Base-by-base conservation (phyloP, 1,284 basidiomycete genomes). In the Rhodotorula sp. region DNA sequence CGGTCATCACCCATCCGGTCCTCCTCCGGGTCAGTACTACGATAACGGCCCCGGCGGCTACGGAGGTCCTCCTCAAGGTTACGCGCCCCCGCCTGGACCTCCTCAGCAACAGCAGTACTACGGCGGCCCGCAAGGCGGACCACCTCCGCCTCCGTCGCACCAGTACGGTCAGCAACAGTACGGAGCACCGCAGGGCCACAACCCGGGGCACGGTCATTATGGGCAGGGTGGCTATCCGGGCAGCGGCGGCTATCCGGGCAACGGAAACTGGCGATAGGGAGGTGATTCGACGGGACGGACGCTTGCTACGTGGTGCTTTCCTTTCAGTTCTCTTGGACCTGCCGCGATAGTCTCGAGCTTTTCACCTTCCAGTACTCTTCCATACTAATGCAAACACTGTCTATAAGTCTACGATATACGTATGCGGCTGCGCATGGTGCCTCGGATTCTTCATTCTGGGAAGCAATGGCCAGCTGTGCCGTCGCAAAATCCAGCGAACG, bases 391-490 rank as follows among this genome's bases (percentile, higher is more conserved):
- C 38, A 43, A 43, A 43, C 38, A 43, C 14, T 43, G 38, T 43
- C 38, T 43, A 43, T 50, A n/a, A 12, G n/a, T 50, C n/a, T 50
- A 50, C 49, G 15, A 16, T 28, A 28, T 16, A 56, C 26, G 7
- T 14, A 18, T 8, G 31, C 26, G 15, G 26, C 50, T 52, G 21
- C 8, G 21, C n/a, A 21, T 52, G n/a, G 5, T 52, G 50, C n/a
- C 50, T 52, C 21, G 15, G 50, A 21, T 21, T 52, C 50, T n/a
- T 23, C 38, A 43, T 19, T 60, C 59, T 2, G 62, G 62, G 34
- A 43, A 69, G 47, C 68, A 70, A 31, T 61, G 60, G 21, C 68
- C 68, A 26, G 49, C 55, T 0, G 64, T 66, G 1, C 68, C 68
- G 48, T 66, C 64, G 56, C 68, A 70, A 10, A 48, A 21, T 3